Base-by-base conservation (phyloP, 1,284 basidiomycete genomes). In the Erythrobasidium hasegawianum region DNA sequence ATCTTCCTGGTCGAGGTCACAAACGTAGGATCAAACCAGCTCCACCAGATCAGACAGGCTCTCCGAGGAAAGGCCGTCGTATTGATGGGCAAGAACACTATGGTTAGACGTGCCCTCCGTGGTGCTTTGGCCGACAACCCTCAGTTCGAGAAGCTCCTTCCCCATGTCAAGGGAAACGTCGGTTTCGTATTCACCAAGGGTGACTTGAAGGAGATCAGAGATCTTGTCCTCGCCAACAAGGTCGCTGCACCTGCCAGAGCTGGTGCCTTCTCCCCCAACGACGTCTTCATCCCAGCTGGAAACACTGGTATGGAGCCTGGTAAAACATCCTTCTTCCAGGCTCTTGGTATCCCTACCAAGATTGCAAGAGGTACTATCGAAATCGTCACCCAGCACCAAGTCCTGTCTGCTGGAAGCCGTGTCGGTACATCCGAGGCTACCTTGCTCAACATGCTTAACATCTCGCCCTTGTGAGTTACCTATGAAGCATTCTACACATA, bases 261-360 rank as follows among this genome's bases (percentile, higher is more conserved):
- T 74, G 95, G 95, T 86, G 95, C 95, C 64, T 85, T 86, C 75
- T 93, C 95, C 50, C 90, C 95, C 75, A 85, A 84, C 81, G 88
- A 97, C 78, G 95, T 98, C 78, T 83, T 80, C 72, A 90, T 99
- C 76, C 89, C 91, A 61, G 92, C 87, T 66, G 90, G 93, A 72
- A 97, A 97, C 88, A 99, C 95, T 69, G 95, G 95, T 80, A 99
- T 99, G 95, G 96, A 97, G 80, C 95, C 95, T 76, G 93, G 93
- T 77, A 97, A 97, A 85, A 97, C 93, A 70, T 94, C 93, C 76
- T 99, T 98, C 92, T 99, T 99, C 92, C 95, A 99, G 85, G 95
- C 95, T 69, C 88, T 99, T 77, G 89, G 90, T 84, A 94, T 99
- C 80, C 95, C 96, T 59, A 99, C 95, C 81, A 99, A 99, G 87